Percentiles rank a stretch among this genome's conserved stretches.
phyloP scores from a whole-genome alignment of 2,329 filamentous ascomycete species.

The Gnomoniopsis smithogilvyi region DNA sequence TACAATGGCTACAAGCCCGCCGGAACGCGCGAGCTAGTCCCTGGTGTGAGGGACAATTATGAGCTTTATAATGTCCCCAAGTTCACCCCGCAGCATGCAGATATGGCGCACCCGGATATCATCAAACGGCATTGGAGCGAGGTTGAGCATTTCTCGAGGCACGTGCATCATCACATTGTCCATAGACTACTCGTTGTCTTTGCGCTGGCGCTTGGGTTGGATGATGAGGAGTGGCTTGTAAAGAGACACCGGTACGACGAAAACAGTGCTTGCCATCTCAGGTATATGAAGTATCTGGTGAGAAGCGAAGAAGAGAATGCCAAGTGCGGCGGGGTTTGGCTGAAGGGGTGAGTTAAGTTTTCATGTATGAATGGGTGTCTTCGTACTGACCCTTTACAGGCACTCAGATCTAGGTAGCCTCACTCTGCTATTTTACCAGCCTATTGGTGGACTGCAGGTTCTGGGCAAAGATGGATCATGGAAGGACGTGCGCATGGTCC shows the following conservation, averaged over 20 bases:
- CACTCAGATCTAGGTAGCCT: conserved; percentile 51
- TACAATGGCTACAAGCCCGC: conserved; percentile 50
- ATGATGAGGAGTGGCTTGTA: conserved; percentile 54
- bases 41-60: conserved; percentile 48
- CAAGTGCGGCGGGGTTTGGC: conserved; percentile 32
- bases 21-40: conserved; percentile 26
- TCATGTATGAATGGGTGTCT: neutral
- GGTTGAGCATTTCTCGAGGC: conserved; percentile 50
- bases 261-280: conserved; percentile 52
- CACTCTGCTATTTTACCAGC: conserved; percentile 54
- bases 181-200: conserved; percentile 54
- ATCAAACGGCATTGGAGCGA: conserved; percentile 46
- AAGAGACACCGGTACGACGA: conserved; percentile 53
- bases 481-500: conserved; percentile 27
- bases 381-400: conserved; percentile 19
- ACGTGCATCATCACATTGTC: conserved; percentile 42
- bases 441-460: conserved; percentile 51
- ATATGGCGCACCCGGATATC: conserved; percentile 39
- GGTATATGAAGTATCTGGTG: conserved; percentile 55
- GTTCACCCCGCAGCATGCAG: conserved; percentile 45
- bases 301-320: conserved; percentile 37
- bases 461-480: conserved; percentile 38
- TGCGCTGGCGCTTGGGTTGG: conserved; percentile 55
- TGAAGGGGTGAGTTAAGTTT: conserved; percentile 24
- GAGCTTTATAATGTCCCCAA: conserved; percentile 61